Base-by-base conservation (phyloP, 176 grass and related monocot species). In the Leersia perrieri region DNA sequence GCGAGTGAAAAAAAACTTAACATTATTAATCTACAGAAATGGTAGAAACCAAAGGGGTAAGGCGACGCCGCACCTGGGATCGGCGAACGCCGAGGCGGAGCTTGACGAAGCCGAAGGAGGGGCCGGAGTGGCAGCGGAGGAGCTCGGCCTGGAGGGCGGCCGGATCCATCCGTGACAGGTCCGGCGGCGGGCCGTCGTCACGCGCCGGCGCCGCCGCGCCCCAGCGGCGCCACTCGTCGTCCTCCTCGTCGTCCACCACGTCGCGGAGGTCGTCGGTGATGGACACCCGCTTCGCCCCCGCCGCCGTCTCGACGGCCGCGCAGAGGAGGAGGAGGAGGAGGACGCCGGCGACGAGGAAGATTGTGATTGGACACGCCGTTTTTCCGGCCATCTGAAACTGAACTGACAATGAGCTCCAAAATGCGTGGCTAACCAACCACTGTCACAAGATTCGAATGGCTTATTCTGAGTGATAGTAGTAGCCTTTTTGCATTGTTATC, bases 51-150 rank as follows among this genome's bases (percentile, higher is more conserved):
- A 9, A 10, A 5, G 38, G 26, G 23, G 68, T 12, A 23, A 2
- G 2, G 65, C 55, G 72, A 82, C 51, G 20, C 20, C 26, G n/a
- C 73, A 91, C 94, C 91, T 29, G 79, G 57, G 92, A 84, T 60
- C 92, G 84, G 41, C 74, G 49, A 31, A 87, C 63, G 32, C 92
- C 92, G 5, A 82, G 73, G 9, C 86, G 90, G 31, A 98, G 95
- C 84, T 98, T 98, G 66, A 98, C 92, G 82, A 98, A 98, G 42
- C 95, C 95, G 14, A 89, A 90, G 64, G 86, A 89, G 0, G 95
- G 87, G 1, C 95, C 92, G 6, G 90, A 62, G 47, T 93, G 88
- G 62, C 62, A 78, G 74, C 86, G 86, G 84, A 91, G 84, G 78
- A 98, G 83, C 86, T 98, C 95, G 42, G 75, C 88, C 85, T 91